phyloP scores from a whole-genome alignment of 768 basidiomycete species.

The Phanerodontia chrysosporium region DNA sequence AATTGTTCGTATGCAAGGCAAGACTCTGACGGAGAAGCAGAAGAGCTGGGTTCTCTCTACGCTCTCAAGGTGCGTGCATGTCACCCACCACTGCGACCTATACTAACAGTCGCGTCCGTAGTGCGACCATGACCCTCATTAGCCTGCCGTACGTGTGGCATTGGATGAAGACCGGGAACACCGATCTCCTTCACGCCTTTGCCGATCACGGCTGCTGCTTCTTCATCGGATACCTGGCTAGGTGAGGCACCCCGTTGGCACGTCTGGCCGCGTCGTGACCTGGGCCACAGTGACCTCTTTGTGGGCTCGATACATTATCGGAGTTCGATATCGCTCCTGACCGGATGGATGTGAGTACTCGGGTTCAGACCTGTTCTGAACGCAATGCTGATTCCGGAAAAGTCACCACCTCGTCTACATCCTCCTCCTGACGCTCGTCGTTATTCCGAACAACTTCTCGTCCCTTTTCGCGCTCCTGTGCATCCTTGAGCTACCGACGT shows the following conservation, averaged over 20 bases:
- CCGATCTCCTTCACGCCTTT: background rate
- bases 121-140: constrained; percentile 5
- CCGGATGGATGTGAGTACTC: constrained; percentile 11
- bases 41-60: constrained; percentile 10
- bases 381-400: background rate
- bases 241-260: background rate
- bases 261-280: background rate
- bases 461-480: constrained; percentile 6
- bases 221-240: constrained; percentile 7
- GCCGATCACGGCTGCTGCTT: constrained; percentile 10
- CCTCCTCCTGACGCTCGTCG: constrained; percentile 5
- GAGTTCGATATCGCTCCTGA: constrained; percentile 1
- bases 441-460: constrained; percentile 5
- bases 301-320: constrained; percentile 11
- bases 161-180: constrained; percentile 2
- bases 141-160: constrained; percentile 1
- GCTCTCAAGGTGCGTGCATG: constrained; percentile 5
- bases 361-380: background rate
- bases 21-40: constrained; percentile 2
- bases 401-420: constrained; percentile 12
- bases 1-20: background rate
- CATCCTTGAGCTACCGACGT: constrained; percentile 11
- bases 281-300: constrained; percentile 2
- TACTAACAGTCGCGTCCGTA: background rate
- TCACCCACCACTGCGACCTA: background rate